Evolutionary conservation across 768 basidiomycete species (phyloP), one percentile per base, ranked within the genome.

Genomic region (Auricularia auricula-judae): DNA sequence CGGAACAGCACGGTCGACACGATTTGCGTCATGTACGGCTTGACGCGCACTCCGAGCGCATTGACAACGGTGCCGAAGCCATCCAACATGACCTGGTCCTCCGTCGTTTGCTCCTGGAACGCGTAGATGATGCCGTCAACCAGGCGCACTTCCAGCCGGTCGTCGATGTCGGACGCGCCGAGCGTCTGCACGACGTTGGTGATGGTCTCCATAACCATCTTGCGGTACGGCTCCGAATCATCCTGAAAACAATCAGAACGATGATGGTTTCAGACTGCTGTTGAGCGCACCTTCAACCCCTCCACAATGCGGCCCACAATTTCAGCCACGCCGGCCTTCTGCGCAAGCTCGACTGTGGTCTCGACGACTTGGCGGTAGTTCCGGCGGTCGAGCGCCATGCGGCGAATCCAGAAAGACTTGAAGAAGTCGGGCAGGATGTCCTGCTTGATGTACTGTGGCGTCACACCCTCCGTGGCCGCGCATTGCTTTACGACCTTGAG

Each of bases 201-300:
- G 69, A 98, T 97, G 0, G 97, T 98, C 78, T 99, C 97, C 97
- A 99, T 99, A 60, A 97, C 94, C 97, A 99, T 99, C 83, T 98
- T 98, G 68, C 94, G 80, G 77, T 92, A 93, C 3, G 91, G 91
- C 75, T 93, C 91, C 14, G 88, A 87, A 73, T 89, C 89, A 71
- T 91, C 88, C 70, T 70, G 36, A 18, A 29, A 44, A 58, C 29
- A 29, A 29, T 29, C 29, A 29, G 29, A 29, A 29, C 29, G 29
- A 29, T 29, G 29, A 29, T 29, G 29, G 29, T 29, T 29, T 29
- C 29, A 29, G 29, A 29, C 29, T 29, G 29, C 29, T 29, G 29
- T 3, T 29, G 29, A 29, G 29, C 69, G 21, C 39, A 70, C 75
- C 80, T 95, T 97, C 67, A 97, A 79, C 71, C 93, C 93, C 73